These are phyloP conservation scores for Crithidia sp. DNA, from an alignment of 208 protist species.

Conservation along the genomic window DNA sequence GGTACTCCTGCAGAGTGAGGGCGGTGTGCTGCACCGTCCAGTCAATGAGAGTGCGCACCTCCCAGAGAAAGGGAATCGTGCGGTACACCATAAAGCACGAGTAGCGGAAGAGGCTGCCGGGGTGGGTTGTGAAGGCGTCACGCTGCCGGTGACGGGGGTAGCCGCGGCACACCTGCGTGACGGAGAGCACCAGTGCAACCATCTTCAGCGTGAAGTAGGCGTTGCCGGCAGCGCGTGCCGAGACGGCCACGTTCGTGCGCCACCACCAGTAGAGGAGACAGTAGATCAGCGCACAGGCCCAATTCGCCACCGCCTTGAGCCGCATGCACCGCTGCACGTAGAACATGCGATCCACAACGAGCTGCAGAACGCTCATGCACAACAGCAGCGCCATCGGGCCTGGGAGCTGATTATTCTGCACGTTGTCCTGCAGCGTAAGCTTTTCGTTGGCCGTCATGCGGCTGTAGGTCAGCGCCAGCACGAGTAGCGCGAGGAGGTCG, in stretches of 20 bases:
- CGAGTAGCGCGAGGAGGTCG: constrained; percentile 55
- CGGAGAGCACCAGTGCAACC: constrained; percentile 44
- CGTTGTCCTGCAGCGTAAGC: constrained; percentile 59
- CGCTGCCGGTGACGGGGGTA: constrained; percentile 63
- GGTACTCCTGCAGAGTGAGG: constrained; percentile 68
- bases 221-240: constrained; percentile 35
- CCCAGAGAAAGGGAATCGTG: constrained; percentile 81
- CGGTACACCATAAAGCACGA: constrained; percentile 55
- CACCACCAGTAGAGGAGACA: constrained; percentile 61
- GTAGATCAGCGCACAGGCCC: constrained; percentile 42
- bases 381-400: constrained; percentile 73
- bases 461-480: constrained; percentile 60
- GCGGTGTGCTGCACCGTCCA: constrained; percentile 77
- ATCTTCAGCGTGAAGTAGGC: constrained; percentile 62
- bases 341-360: constrained; percentile 76
- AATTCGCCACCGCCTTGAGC: constrained; percentile 61
- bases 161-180: constrained; percentile 64
- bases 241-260: constrained; percentile 36
- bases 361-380: constrained; percentile 55
- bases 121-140: constrained; percentile 63
- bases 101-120: constrained; percentile 39
- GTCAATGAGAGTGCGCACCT: constrained; percentile 76
- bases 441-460: constrained; percentile 46
- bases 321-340: constrained; percentile 59
- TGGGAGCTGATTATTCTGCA: constrained; percentile 75